Evolutionary conservation across 441 rosid genomes (phyloP).

Genomic region (Aleurites moluccanus): DNA sequence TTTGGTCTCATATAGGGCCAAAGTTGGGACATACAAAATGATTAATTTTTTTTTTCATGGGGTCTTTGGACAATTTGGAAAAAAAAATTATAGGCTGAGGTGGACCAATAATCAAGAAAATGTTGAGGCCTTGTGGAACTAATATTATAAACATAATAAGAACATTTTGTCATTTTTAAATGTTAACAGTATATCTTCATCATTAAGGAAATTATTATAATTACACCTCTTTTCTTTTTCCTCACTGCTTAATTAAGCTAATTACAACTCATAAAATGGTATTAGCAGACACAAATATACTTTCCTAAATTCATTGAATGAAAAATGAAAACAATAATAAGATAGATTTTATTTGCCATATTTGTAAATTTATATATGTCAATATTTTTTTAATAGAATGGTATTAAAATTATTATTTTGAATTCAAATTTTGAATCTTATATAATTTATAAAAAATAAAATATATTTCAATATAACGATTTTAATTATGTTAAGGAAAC

Average conservation of each 20-base stretch:
- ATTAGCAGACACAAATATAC: background rate
- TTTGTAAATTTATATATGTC: too few relatives aligned
- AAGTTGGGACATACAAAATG: background rate
- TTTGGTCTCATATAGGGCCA: too few relatives aligned
- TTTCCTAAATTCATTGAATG: background rate
- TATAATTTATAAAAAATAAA: too few relatives aligned
- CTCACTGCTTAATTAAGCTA: background rate
- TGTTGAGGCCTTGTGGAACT: background rate
- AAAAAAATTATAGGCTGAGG: background rate
- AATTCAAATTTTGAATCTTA: too few relatives aligned
- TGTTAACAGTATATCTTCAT: background rate
- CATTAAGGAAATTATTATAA: background rate
- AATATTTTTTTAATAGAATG: too few relatives aligned
- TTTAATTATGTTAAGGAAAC: too few relatives aligned
- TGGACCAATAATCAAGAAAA: background rate
- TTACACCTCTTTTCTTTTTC: background rate
- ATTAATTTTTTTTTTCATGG: too few relatives aligned
- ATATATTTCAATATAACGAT: too few relatives aligned
- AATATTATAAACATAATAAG: background rate
- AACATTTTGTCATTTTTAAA: background rate
- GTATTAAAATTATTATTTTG: too few relatives aligned
- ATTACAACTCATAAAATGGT: background rate
- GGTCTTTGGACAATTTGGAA: too few relatives aligned
- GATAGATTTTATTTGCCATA: background rate
- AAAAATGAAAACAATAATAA: background rate